Evolutionary conservation across 352 stramenopile species (phyloP).

Genomic region (Globisporangium echinulatum): DNA sequence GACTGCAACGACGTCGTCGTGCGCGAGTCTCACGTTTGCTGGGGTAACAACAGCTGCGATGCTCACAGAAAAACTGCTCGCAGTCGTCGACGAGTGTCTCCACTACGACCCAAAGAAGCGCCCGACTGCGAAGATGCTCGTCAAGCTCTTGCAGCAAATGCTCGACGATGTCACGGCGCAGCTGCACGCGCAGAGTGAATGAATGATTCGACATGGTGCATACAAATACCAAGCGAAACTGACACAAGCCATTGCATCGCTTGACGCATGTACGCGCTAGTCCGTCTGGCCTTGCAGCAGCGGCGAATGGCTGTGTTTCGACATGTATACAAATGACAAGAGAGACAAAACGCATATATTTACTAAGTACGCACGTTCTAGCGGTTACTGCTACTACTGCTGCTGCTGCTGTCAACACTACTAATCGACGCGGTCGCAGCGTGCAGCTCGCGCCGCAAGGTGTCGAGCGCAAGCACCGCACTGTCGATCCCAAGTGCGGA

Average conservation of each 20-base stretch:
- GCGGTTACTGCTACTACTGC: too few relatives aligned
- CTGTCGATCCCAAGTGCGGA: slow-evolving; percentile 1
- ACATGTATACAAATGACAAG: too few relatives aligned
- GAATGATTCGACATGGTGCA: too few relatives aligned
- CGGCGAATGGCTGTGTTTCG: too few relatives aligned
- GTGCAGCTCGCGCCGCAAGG: slow-evolving; percentile 5
- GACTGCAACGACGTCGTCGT: slow-evolving; percentile 28
- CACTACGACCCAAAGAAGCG: slow-evolving; percentile 49
- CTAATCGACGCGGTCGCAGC: too few relatives aligned
- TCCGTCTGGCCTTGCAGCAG: too few relatives aligned
- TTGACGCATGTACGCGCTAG: too few relatives aligned
- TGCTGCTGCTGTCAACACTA: background rate
- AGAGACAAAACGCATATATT: too few relatives aligned
- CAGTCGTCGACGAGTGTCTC: slow-evolving; percentile 48
- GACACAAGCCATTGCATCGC: too few relatives aligned
- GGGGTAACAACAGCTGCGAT: slow-evolving; percentile 16
- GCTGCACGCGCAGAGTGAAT: too few relatives aligned
- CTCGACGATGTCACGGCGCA: slow-evolving; percentile 18
- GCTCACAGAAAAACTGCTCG: slow-evolving; percentile 38
- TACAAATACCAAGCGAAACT: too few relatives aligned
- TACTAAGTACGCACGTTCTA: too few relatives aligned
- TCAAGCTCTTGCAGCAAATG: slow-evolving; percentile 39
- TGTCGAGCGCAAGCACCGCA: slow-evolving; percentile 1
- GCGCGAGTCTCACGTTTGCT: slow-evolving; percentile 20
- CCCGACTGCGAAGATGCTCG: slow-evolving; percentile 45